These are phyloP conservation scores for Pholiota adiposa DNA, from an alignment of 1,284 basidiomycete species.

Conservation along the genomic window DNA sequence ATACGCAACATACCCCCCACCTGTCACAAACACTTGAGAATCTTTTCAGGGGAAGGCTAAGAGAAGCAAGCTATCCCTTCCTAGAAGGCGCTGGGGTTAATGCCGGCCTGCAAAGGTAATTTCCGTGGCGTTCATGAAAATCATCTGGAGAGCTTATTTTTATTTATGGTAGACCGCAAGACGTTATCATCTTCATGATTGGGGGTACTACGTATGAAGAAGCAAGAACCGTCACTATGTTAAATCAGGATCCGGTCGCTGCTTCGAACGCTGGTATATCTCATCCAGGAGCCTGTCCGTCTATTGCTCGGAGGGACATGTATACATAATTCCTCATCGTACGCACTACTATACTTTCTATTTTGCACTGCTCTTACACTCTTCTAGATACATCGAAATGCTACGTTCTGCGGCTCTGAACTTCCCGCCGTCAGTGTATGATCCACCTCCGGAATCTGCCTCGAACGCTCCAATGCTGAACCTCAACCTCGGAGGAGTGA, in stretches of 20 bases:
- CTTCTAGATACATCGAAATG: slow-evolving; percentile 76
- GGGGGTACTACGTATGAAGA: slow-evolving; percentile 96
- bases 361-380: slow-evolving; percentile 11
- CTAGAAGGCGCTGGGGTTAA: slow-evolving; percentile 73
- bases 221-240: slow-evolving; percentile 78
- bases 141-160: neutral
- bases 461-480: slow-evolving; percentile 78
- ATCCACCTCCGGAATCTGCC: slow-evolving; percentile 70
- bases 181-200: slow-evolving; percentile 94
- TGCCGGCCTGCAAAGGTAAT: slow-evolving; percentile 67
- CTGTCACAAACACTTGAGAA: slow-evolving; percentile 92
- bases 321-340: slow-evolving; percentile 92
- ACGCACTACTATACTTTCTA: slow-evolving; percentile 25
- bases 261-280: slow-evolving; percentile 52
- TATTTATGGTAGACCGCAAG: slow-evolving; percentile 73
- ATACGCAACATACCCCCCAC: slow-evolving; percentile 97
- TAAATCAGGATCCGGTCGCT: slow-evolving; percentile 79
- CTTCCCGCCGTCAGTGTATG: slow-evolving; percentile 70
- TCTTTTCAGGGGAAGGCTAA: slow-evolving; percentile 85
- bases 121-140: neutral
- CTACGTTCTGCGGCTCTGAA: slow-evolving; percentile 61
- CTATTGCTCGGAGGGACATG: slow-evolving; percentile 91
- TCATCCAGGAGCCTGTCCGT: slow-evolving; percentile 63
- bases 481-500: slow-evolving; percentile 89
- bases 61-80: slow-evolving; percentile 92